phyloP scores from a whole-genome alignment of 2,329 filamentous ascomycete genomes.

The Pseudocercospora macadamiae region DNA sequence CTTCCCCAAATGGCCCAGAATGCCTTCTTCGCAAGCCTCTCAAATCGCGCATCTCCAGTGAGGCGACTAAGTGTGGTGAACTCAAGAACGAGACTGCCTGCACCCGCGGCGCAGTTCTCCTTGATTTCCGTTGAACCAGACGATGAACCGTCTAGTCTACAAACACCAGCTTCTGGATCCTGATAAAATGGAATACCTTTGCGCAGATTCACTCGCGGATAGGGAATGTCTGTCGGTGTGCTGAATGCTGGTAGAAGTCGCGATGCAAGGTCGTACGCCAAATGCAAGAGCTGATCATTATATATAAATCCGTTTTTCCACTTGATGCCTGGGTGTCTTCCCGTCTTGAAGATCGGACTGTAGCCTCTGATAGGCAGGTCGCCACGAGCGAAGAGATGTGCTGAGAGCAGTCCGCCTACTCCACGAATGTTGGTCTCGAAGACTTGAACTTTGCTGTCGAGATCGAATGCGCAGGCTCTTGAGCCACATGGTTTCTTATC shows the following conservation, averaged over 20 bases:
- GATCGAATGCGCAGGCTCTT: constrained; percentile 80
- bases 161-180: constrained; percentile 53
- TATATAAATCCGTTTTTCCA: constrained; percentile 68
- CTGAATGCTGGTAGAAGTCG: constrained; percentile 90
- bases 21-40: constrained; percentile 83
- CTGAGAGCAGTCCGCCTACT: constrained; percentile 85
- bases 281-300: constrained; percentile 84
- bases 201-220: constrained; percentile 89
- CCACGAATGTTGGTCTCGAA: constrained; percentile 98
- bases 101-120: constrained; percentile 94
- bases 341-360: constrained; percentile 51
- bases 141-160: constrained; percentile 45
- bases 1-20: constrained; percentile 98
- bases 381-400: constrained; percentile 89
- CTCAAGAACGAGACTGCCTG: constrained; percentile 92
- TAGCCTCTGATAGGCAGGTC: constrained; percentile 87
- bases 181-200: constrained; percentile 90
- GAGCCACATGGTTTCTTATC: constrained; percentile 70
- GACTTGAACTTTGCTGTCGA: constrained; percentile 97
- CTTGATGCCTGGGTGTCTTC: constrained; percentile 45
- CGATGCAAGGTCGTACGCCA: constrained; percentile 82
- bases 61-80: constrained; percentile 88
- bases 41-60: constrained; percentile 84
- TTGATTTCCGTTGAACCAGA: constrained; percentile 71
- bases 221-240: constrained; percentile 87